phyloP scores from a whole-genome alignment of 805 yeast species.

The Metschnikowia kunwiensis region DNA sequence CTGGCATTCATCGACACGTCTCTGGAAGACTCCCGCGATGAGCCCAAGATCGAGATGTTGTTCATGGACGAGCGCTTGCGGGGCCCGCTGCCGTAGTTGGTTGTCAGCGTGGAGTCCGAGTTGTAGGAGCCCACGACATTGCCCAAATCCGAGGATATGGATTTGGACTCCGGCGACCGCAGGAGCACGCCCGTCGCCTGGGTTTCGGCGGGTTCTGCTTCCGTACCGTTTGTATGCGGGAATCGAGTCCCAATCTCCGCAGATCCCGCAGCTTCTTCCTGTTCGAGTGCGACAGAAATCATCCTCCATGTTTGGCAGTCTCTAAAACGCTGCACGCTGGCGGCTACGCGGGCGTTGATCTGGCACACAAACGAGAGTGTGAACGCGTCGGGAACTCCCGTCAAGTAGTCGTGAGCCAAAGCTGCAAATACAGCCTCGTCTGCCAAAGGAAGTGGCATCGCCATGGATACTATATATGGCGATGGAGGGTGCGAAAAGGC shows the following conservation, averaged over 20 bases:
- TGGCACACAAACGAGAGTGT: constrained; percentile 53
- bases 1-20: background rate
- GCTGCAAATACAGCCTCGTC: constrained; percentile 45
- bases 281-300: constrained; percentile 47
- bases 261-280: constrained; percentile 19
- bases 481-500: constrained; percentile 4
- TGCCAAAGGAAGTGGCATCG: constrained; percentile 41
- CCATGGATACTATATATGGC: constrained; percentile 35
- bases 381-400: constrained; percentile 47
- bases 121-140: constrained; percentile 41
- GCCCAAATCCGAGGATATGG: constrained; percentile 34
- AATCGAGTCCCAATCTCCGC: background rate
- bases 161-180: constrained; percentile 13
- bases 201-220: background rate
- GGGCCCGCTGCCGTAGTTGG: constrained; percentile 31
- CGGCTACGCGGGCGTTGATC: constrained; percentile 55
- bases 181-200: background rate
- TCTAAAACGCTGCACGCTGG: constrained; percentile 46
- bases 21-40: constrained; percentile 13
- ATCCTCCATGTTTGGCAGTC: constrained; percentile 66
- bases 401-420: constrained; percentile 48
- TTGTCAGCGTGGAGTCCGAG: constrained; percentile 41
- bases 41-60: constrained; percentile 10
- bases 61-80: constrained; percentile 13
- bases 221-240: background rate